These are phyloP conservation scores for Entophlyctis helioformis DNA, from an alignment of 192 early-diverging fungal genomes.

Conservation along the genomic window DNA sequence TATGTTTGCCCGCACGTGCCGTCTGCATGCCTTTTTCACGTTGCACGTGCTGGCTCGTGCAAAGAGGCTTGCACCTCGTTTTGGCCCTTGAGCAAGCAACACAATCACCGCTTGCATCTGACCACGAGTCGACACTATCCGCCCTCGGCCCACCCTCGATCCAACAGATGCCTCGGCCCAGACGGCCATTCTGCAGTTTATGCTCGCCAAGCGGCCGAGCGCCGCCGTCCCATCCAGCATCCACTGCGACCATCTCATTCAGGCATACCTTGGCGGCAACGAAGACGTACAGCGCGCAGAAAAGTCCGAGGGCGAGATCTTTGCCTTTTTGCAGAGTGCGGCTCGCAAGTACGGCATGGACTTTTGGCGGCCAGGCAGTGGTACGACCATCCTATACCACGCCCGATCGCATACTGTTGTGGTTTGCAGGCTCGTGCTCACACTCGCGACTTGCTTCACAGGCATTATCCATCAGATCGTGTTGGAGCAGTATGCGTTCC, in stretches of 20 bases:
- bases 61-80: no score
- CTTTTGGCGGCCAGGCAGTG: constrained; percentile 92
- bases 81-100: no score
- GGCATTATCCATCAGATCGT: constrained; percentile 86
- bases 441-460: neutral
- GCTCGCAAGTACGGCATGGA: constrained; percentile 87
- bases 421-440: no score
- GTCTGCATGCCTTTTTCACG: neutral
- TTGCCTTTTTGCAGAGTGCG: constrained; percentile 74
- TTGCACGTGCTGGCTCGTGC: no score
- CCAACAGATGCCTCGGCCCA: constrained; percentile 28
- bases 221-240: constrained; percentile 70
- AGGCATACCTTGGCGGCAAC: constrained; percentile 73
- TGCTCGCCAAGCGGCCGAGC: constrained; percentile 67
- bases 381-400: no score
- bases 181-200: constrained; percentile 96
- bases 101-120: no score
- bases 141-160: no score
- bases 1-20: neutral
- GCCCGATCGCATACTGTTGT: no score
- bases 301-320: constrained; percentile 88
- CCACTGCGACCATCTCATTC: constrained; percentile 97
- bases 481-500: constrained; percentile 96
- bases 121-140: no score
- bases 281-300: constrained; percentile 73